A percentile compares a stretch with the other conserved stretches of the same genome.
Conservation (phyloP, 2,329 filamentous ascomycete genomes). For the Ascochyta viciae-villosae region DNA sequence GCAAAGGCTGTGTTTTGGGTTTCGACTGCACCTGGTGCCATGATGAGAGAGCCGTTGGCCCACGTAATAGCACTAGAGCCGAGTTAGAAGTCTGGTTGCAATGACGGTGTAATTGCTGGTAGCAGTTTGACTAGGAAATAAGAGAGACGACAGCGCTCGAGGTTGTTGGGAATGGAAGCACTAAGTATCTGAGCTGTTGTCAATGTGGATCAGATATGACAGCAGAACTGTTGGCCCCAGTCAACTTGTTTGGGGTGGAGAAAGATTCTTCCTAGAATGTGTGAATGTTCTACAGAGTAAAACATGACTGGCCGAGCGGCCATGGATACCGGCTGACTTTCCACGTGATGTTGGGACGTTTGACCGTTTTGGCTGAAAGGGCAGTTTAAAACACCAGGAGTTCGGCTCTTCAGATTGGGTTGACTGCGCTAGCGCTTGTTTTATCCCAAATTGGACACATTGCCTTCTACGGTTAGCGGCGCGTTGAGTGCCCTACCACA, state of each 20-base stretch:
- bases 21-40: not conserved
- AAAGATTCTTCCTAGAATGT: not conserved
- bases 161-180: too few relatives aligned
- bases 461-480: not conserved
- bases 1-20: too few relatives aligned
- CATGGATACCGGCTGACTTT: too few relatives aligned
- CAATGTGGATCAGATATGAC: too few relatives aligned
- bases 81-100: not conserved
- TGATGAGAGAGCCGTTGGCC: not conserved
- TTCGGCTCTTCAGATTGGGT: not conserved
- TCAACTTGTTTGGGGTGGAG: too few relatives aligned
- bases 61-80: not conserved
- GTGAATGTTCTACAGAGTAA: not conserved
- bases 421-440: not conserved
- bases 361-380: not conserved
- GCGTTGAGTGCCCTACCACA: conserved; percentile 17
- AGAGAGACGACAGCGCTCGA: too few relatives aligned
- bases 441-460: not conserved
- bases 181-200: too few relatives aligned
- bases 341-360: not conserved
- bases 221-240: too few relatives aligned
- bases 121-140: too few relatives aligned
- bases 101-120: not conserved
- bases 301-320: not conserved
- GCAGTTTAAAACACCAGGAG: not conserved